These are phyloP conservation scores for Prinsepia uniflora DNA, from an alignment of 306 rosid species.

Conservation along the genomic window DNA sequence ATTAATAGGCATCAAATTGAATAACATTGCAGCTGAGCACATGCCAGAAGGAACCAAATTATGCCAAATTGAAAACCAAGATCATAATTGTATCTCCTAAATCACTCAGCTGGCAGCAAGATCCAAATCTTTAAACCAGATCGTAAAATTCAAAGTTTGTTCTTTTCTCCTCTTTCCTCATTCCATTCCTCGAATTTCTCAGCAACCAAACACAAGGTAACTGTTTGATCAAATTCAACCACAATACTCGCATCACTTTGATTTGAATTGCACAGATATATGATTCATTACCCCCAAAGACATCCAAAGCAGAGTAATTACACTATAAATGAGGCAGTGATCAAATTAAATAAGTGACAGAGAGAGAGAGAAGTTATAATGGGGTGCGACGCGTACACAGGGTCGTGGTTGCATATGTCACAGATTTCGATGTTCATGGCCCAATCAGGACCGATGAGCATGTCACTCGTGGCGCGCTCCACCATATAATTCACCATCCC, in stretches of 20 bases:
- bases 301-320: neutral
- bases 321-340: neutral
- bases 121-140: neutral
- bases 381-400: constrained; percentile 56
- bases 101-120: neutral
- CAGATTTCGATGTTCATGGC: constrained; percentile 99
- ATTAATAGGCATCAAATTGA: neutral
- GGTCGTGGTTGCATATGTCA: constrained; percentile 81
- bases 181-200: neutral
- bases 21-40: neutral
- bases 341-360: constrained; percentile 4
- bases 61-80: neutral
- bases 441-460: constrained; percentile 99
- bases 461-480: constrained; percentile 90
- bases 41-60: neutral
- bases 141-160: neutral
- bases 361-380: constrained; percentile 18
- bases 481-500: constrained; percentile 90
- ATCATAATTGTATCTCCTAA: neutral
- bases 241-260: neutral
- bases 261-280: neutral
- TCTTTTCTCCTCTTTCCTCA: neutral
- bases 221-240: constrained; percentile 22
- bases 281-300: neutral
- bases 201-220: constrained; percentile 7